A percentile compares a stretch with the other conserved stretches of the same genome.
These are phyloP conservation scores for Thraustochytrium sp. DNA, from an alignment of 352 stramenopile genomes.

Conservation along the genomic window DNA sequence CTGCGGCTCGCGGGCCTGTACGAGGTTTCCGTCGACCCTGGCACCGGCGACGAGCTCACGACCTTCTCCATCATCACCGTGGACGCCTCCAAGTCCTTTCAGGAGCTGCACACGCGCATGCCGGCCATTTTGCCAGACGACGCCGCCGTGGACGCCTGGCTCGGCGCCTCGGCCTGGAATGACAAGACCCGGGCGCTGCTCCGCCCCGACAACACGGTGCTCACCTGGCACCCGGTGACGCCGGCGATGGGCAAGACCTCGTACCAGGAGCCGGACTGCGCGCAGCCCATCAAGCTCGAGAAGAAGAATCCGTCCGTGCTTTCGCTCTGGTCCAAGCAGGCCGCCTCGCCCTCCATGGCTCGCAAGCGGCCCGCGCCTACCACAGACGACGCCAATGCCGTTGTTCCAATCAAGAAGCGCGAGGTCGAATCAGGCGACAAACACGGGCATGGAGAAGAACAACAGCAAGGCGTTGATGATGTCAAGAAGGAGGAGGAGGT, in stretches of 20 bases:
- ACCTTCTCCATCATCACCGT: slow-evolving; percentile 80
- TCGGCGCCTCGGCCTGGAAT: background rate
- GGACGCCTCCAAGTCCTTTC: slow-evolving; percentile 59
- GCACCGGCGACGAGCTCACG: slow-evolving; percentile 63
- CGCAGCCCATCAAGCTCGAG: background rate
- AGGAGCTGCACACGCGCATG: slow-evolving; percentile 76
- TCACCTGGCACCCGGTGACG: slow-evolving; percentile 71
- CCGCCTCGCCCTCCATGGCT: too few species aligned
- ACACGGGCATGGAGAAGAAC: too few species aligned
- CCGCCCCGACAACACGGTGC: slow-evolving; percentile 46
- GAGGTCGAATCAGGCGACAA: too few species aligned
- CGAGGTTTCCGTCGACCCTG: slow-evolving; percentile 61
- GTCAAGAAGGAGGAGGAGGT: too few species aligned
- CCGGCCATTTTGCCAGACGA: slow-evolving; percentile 54
- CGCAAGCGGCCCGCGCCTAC: too few species aligned
- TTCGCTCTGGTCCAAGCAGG: slow-evolving; percentile 15
- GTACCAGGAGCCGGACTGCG: slow-evolving; percentile 25
- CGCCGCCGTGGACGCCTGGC: slow-evolving; percentile 44
- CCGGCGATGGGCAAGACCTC: slow-evolving; percentile 49
- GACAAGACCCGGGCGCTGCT: background rate
- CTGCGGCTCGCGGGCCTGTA: slow-evolving; percentile 72
- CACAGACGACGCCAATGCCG: too few species aligned
- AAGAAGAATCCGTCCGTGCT: background rate
- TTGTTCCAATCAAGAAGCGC: too few species aligned
- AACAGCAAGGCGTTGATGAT: too few species aligned